These are phyloP conservation scores for Lodderomyces metapsilosis DNA, from an alignment of 1,139 yeast genomes.

Conservation along the genomic window DNA sequence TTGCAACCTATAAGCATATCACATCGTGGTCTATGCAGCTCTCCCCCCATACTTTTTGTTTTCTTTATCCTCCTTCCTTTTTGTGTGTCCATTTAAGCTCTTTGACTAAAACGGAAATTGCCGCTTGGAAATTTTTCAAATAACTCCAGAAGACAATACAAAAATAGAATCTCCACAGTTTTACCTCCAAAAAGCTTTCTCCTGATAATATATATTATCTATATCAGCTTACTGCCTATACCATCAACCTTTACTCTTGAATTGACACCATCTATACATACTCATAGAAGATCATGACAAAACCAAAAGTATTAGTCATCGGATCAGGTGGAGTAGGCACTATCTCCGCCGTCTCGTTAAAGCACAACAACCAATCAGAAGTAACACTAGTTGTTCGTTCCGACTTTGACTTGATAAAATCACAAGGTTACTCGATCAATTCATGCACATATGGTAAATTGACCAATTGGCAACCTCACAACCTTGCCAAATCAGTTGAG, in stretches of 20 bases:
- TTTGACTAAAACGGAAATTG: constrained; percentile 1
- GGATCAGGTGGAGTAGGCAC: constrained; percentile 66
- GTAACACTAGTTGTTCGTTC: constrained; percentile 67
- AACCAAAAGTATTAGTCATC: constrained; percentile 36
- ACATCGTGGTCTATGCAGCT: no score
- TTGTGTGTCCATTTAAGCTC: background rate
- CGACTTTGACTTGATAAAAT: constrained; percentile 54
- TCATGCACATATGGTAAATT: constrained; percentile 62
- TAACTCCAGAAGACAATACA: background rate
- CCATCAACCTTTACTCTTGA: no score
- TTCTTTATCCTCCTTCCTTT: background rate
- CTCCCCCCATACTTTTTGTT: no score
- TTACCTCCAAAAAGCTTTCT: no score
- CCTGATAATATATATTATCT: no score
- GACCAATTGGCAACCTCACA: constrained; percentile 52
- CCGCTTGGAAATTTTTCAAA: background rate
- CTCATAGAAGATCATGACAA: constrained; percentile 6
- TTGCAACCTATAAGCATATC: no score
- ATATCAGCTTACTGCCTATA: no score
- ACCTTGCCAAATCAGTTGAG: constrained; percentile 39
- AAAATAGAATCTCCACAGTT: background rate
- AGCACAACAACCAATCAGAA: constrained; percentile 40
- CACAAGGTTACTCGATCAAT: constrained; percentile 57
- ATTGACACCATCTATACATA: background rate
- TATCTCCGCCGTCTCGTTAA: constrained; percentile 61